phyloP scores from a whole-genome alignment of 345 rosid genomes.

The Salix brachista region DNA sequence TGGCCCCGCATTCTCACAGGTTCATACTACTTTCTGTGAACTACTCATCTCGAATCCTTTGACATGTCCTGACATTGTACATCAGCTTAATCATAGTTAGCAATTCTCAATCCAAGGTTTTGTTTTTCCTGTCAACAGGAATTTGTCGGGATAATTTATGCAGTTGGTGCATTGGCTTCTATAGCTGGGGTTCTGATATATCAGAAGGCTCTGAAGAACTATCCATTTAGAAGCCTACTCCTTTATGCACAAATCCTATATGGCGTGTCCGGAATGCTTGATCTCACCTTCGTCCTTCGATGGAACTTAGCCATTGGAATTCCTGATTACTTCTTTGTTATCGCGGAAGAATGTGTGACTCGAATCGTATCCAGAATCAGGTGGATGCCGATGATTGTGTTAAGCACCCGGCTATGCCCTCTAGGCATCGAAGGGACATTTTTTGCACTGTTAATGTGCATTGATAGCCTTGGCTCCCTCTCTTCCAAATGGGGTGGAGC shows the following conservation, averaged over 20 bases:
- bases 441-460: slow-evolving; percentile 72
- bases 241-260: slow-evolving; percentile 63
- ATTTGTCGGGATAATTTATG: slow-evolving; percentile 61
- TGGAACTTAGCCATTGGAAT: slow-evolving; percentile 64
- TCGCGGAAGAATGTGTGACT: slow-evolving; percentile 60
- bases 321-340: slow-evolving; percentile 71
- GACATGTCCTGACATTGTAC: background rate
- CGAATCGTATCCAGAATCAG: slow-evolving; percentile 51
- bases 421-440: slow-evolving; percentile 77
- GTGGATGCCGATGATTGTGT: slow-evolving; percentile 79
- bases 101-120: background rate
- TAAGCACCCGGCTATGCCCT: slow-evolving; percentile 74
- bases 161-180: slow-evolving; percentile 73
- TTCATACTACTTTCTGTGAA: background rate
- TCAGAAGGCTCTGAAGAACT: slow-evolving; percentile 59
- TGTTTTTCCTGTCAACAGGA: slow-evolving; percentile 33
- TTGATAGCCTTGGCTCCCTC: slow-evolving; percentile 61
- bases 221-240: slow-evolving; percentile 55
- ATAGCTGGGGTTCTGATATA: slow-evolving; percentile 70
- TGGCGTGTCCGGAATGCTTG: slow-evolving; percentile 62
- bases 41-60: background rate
- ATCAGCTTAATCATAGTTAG: background rate
- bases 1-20: slow-evolving; percentile 85
- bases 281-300: slow-evolving; percentile 57
- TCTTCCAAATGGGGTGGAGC: slow-evolving; percentile 73